Evolutionary conservation across 768 basidiomycete species (phyloP).

Genomic region (Neoboletus subvelutipes): DNA sequence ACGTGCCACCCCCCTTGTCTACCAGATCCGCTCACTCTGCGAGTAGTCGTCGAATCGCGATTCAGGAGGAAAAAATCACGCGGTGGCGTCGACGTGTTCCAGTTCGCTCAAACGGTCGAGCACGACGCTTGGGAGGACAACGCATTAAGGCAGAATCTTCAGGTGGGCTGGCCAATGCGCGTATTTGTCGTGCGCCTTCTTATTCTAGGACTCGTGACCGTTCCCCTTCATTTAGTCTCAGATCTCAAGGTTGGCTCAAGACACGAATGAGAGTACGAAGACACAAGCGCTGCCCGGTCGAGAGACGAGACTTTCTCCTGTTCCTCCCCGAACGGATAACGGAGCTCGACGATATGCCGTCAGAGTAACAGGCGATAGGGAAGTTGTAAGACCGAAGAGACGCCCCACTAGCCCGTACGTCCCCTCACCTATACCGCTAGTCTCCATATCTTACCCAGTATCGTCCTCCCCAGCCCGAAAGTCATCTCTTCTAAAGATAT

Average conservation of each 20-base stretch:
- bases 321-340: slow-evolving; percentile 35
- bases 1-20: slow-evolving; percentile 11
- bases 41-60: slow-evolving; percentile 61
- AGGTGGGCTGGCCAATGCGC: slow-evolving; percentile 43
- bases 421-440: background rate
- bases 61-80: slow-evolving; percentile 62
- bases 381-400: slow-evolving; percentile 15
- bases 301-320: slow-evolving; percentile 10
- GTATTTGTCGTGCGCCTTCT: background rate
- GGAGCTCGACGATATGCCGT: slow-evolving; percentile 53
- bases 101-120: slow-evolving; percentile 81
- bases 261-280: slow-evolving; percentile 27
- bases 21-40: slow-evolving; percentile 14
- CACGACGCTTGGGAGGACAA: slow-evolving; percentile 65
- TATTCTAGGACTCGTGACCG: background rate
- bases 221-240: slow-evolving; percentile 42
- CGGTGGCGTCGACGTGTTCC: slow-evolving; percentile 59
- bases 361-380: slow-evolving; percentile 20
- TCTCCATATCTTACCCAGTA: background rate
- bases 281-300: slow-evolving; percentile 16
- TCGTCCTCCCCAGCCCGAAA: slow-evolving; percentile 46
- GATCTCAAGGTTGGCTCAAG: slow-evolving; percentile 52
- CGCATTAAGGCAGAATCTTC: slow-evolving; percentile 53
- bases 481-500: slow-evolving; percentile 54
- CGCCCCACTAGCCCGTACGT: slow-evolving; percentile 46